A percentile compares a stretch with the other conserved stretches of the same genome.
Conservation (phyloP, 306 rosid genomes). For the Dalbergia cultrata region DNA sequence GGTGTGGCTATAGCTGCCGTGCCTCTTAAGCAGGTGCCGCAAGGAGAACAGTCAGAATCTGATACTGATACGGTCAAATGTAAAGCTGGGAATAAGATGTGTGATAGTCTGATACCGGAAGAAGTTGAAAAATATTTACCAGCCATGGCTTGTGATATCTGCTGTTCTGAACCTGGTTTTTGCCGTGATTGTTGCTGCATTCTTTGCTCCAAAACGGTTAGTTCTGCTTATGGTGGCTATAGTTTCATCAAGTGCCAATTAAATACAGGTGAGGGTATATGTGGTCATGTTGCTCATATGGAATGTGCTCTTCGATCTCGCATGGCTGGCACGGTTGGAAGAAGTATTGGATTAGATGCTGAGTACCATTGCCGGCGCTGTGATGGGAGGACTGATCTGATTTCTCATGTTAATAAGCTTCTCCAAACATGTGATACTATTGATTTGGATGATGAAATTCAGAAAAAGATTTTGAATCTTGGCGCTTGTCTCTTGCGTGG, state of each 20-base stretch:
- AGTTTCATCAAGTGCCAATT: conserved; percentile 73
- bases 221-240: conserved; percentile 66
- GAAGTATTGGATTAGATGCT: conserved; percentile 70
- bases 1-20: conserved; percentile 52
- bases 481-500: conserved; percentile 79
- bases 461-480: conserved; percentile 61
- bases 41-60: conserved; percentile 41
- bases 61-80: conserved; percentile 58
- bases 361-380: conserved; percentile 90
- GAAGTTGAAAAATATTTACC: conserved; percentile 49
- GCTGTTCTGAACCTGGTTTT: conserved; percentile 79
- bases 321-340: conserved; percentile 83
- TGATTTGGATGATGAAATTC: conserved; percentile 63
- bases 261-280: conserved; percentile 52
- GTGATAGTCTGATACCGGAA: conserved; percentile 58
- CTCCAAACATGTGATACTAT: conserved; percentile 59
- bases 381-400: conserved; percentile 77
- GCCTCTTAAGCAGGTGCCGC: conserved; percentile 58
- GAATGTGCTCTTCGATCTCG: conserved; percentile 74
- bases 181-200: conserved; percentile 90
- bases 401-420: conserved; percentile 64
- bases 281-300: conserved; percentile 86
- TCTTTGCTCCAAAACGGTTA: conserved; percentile 71
- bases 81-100: conserved; percentile 72
- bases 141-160: conserved; percentile 72